A percentile compares a stretch with the other conserved stretches of the same genome.
phyloP scores from a whole-genome alignment of 1,284 basidiomycete genomes.

The Sutorius eximius region DNA sequence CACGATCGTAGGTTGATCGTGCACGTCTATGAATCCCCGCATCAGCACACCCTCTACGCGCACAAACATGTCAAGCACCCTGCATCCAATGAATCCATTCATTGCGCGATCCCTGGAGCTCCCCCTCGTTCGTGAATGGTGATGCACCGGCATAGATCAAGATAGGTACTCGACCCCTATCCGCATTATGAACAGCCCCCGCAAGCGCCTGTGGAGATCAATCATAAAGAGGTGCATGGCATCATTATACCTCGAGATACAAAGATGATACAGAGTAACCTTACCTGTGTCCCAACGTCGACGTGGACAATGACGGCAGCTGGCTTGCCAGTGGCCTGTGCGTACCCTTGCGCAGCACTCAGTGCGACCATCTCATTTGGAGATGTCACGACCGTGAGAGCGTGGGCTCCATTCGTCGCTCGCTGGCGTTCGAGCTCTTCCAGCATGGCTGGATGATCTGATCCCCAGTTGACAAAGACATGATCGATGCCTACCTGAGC shows the following conservation, averaged over 20 bases:
- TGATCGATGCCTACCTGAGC: constrained; percentile 63
- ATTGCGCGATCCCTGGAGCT: constrained; percentile 62
- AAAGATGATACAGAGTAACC: not conserved
- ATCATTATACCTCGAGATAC: not conserved
- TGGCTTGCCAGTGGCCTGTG: constrained; percentile 61
- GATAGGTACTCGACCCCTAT: constrained; percentile 59
- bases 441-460: constrained; percentile 68
- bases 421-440: constrained; percentile 66
- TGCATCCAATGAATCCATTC: constrained; percentile 76
- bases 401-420: constrained; percentile 39
- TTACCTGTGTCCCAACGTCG: constrained; percentile 69
- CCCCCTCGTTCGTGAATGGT: constrained; percentile 54
- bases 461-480: constrained; percentile 74
- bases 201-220: constrained; percentile 50
- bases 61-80: constrained; percentile 38
- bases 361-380: constrained; percentile 78
- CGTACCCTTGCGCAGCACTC: constrained; percentile 69
- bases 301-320: constrained; percentile 74
- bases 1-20: constrained; percentile 65
- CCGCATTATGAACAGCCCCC: constrained; percentile 71
- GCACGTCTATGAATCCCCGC: constrained; percentile 48
- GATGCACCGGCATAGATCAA: constrained; percentile 71
- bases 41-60: not conserved
- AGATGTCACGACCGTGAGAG: constrained; percentile 57
- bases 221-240: not conserved